phyloP scores from a whole-genome alignment of 1,284 basidiomycete genomes.

The Cystobasidiaceae sp. region DNA sequence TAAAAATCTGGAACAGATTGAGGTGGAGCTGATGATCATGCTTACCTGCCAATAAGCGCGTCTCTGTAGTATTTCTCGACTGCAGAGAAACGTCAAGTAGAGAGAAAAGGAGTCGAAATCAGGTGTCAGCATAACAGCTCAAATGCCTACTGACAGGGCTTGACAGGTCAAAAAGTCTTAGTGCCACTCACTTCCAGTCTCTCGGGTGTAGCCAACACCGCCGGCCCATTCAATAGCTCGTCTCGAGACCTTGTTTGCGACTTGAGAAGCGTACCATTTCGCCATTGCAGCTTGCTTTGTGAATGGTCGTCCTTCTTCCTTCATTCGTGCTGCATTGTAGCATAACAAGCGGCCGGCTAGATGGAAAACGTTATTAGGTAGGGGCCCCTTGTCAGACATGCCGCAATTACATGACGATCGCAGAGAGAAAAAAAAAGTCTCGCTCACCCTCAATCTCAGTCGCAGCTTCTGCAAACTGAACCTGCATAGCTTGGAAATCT shows the following conservation, averaged over 20 bases:
- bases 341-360: constrained; percentile 83
- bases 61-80: constrained; percentile 58
- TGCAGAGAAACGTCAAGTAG: not conserved
- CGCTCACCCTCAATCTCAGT: constrained; percentile 61
- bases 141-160: too few relatives aligned
- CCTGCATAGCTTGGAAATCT: constrained; percentile 85
- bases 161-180: too few relatives aligned
- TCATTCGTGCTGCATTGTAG: constrained; percentile 88
- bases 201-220: constrained; percentile 88
- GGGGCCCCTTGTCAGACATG: too few relatives aligned
- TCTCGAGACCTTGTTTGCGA: constrained; percentile 83
- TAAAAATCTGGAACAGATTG: not conserved
- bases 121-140: constrained; percentile 2
- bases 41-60: constrained; percentile 67
- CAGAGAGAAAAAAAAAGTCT: not conserved
- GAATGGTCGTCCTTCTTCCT: constrained; percentile 80
- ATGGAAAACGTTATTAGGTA: too few relatives aligned
- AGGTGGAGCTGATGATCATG: not conserved
- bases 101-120: not conserved
- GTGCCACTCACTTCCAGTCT: constrained; percentile 73
- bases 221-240: constrained; percentile 97
- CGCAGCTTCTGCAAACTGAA: constrained; percentile 73
- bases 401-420: constrained; percentile 24
- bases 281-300: constrained; percentile 71
- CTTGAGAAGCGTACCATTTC: constrained; percentile 71